Evolutionary conservation across 2,329 filamentous ascomycete genomes (phyloP).

Genomic region (Colletotrichum somersetense): DNA sequence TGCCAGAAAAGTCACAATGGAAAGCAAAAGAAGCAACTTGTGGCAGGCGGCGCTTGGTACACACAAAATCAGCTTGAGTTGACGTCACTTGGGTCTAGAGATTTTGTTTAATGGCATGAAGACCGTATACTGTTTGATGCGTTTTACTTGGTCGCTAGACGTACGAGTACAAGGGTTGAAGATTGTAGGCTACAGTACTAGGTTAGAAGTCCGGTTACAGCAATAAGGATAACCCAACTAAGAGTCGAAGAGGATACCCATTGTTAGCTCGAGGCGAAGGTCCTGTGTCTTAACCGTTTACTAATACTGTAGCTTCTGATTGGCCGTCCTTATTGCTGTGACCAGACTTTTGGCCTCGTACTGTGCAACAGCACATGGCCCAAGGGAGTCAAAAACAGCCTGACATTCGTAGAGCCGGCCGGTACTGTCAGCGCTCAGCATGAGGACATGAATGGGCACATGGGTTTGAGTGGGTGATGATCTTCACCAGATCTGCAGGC

Average conservation of each 20-base stretch:
- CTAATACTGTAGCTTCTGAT: no score
- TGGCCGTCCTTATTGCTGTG: no score
- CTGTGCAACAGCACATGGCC: background rate
- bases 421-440: constrained; percentile 12
- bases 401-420: background rate
- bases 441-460: background rate
- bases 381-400: background rate
- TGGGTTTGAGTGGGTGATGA: background rate
- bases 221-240: no score
- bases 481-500: background rate
- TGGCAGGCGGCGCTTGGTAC: constrained; percentile 13
- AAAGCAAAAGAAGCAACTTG: background rate
- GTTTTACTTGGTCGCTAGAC: background rate
- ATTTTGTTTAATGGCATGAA: constrained; percentile 6
- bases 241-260: no score
- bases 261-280: no score
- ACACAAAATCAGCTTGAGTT: constrained; percentile 7
- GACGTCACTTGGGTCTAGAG: constrained; percentile 6
- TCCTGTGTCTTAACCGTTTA: no score
- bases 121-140: background rate
- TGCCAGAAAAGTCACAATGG: background rate
- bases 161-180: no score
- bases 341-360: no score
- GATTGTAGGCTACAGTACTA: no score
- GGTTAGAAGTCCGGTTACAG: no score